A percentile compares a stretch with the other conserved stretches of the same genome.
Conservation (phyloP, 768 basidiomycete genomes). For the Lactifluus volemus region DNA sequence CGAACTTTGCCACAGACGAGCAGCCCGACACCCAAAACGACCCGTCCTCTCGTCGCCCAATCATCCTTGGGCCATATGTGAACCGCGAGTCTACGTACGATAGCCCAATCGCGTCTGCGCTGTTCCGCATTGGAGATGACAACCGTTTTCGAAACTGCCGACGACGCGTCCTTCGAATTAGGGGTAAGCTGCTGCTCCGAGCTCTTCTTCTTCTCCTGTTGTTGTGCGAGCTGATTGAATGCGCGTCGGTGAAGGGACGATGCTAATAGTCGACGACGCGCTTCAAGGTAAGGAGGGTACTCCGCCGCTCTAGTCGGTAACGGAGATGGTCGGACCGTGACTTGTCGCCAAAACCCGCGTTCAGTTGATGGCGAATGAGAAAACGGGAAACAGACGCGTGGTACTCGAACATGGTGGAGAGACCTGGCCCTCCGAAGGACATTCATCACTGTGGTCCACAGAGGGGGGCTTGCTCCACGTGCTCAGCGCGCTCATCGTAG, state of each 20-base stretch:
- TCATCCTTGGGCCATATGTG: slow-evolving; percentile 93
- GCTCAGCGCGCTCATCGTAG: too few relatives aligned
- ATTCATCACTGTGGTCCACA: neutral
- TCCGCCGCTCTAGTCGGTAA: neutral
- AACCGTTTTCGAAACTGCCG: neutral
- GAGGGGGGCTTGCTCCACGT: neutral
- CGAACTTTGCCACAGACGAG: slow-evolving; percentile 80
- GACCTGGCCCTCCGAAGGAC: neutral
- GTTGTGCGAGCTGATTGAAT: slow-evolving; percentile 3
- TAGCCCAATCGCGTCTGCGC: slow-evolving; percentile 75
- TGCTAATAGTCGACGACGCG: too few relatives aligned
- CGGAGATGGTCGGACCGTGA: slow-evolving; percentile 2
- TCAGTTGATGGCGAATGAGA: neutral
- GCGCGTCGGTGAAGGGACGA: neutral
- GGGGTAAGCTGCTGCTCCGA: neutral
- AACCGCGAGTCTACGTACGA: slow-evolving; percentile 69
- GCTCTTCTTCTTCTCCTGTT: slow-evolving; percentile 2
- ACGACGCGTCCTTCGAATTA: neutral
- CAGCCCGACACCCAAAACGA: slow-evolving; percentile 72
- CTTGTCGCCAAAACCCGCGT: neutral
- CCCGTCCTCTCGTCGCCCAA: slow-evolving; percentile 72
- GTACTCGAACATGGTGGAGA: neutral
- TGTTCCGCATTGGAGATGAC: slow-evolving; percentile 34
- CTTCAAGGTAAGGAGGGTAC: too few relatives aligned
- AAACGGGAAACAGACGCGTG: neutral